A percentile compares a stretch with the other conserved stretches of the same genome.
Evolutionary conservation across 371 early-diverging fungal genomes (phyloP).

Genomic region (Cokeromyces recurvatus): DNA sequence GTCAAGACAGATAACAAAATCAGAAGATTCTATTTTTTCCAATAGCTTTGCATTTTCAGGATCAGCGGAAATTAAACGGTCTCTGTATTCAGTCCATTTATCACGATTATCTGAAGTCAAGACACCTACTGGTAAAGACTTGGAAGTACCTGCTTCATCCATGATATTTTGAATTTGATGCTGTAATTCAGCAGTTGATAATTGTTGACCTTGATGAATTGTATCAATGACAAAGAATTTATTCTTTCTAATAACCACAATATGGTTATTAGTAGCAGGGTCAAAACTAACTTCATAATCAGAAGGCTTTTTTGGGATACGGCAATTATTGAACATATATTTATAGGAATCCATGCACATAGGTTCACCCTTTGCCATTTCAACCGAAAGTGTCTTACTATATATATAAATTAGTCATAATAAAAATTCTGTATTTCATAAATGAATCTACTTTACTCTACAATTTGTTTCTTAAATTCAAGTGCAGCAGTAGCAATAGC

Average conservation of each 20-base stretch:
- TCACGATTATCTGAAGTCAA: slow-evolving; percentile 93
- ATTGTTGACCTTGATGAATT: slow-evolving; percentile 68
- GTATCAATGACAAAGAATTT: slow-evolving; percentile 82
- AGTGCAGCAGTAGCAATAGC: slow-evolving; percentile 84
- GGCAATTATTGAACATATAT: slow-evolving; percentile 95
- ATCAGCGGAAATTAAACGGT: slow-evolving; percentile 57
- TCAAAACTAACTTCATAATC: slow-evolving; percentile 80
- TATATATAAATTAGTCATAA: background rate
- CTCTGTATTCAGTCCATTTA: slow-evolving; percentile 81
- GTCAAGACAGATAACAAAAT: slow-evolving; percentile 87
- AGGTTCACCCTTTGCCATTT: slow-evolving; percentile 72
- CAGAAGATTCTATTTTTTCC: slow-evolving; percentile 76
- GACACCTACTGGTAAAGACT: slow-evolving; percentile 78
- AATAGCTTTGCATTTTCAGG: slow-evolving; percentile 65
- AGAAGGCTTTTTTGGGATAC: slow-evolving; percentile 82
- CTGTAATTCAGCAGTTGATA: slow-evolving; percentile 84
- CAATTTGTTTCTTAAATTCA: slow-evolving; percentile 85
- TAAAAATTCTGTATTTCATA: too few species aligned
- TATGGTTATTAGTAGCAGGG: slow-evolving; percentile 73
- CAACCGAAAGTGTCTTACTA: slow-evolving; percentile 77
- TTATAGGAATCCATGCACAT: slow-evolving; percentile 91
- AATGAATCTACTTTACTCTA: too few species aligned
- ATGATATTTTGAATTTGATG: slow-evolving; percentile 72
- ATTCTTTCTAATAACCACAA: slow-evolving; percentile 87
- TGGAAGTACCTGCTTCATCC: slow-evolving; percentile 65